phyloP scores from a whole-genome alignment of 768 basidiomycete genomes.

The Tricholoma bakamatsutake region DNA sequence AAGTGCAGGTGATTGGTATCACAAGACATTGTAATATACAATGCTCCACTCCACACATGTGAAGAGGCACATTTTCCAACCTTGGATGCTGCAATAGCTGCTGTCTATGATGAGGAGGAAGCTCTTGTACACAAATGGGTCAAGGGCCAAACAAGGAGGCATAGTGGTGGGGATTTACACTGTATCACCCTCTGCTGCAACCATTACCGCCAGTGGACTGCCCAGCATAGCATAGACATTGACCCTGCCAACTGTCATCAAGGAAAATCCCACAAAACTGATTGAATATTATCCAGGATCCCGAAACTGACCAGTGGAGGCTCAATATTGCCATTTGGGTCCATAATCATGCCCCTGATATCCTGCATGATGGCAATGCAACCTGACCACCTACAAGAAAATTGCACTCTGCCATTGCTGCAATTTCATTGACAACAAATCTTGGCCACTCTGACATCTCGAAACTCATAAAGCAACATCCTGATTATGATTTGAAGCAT shows the following conservation, averaged over 20 bases:
- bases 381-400: slow-evolving; percentile 14
- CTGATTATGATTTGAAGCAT: background rate
- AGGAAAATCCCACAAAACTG: slow-evolving; percentile 11
- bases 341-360: slow-evolving; percentile 23
- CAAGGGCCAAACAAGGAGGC: slow-evolving; percentile 9
- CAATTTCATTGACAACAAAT: slow-evolving; percentile 10
- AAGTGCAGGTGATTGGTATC: too few species aligned
- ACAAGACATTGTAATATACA: too few species aligned
- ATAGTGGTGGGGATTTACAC: background rate
- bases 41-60: too few species aligned
- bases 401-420: slow-evolving; percentile 13
- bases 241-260: slow-evolving; percentile 15
- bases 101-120: background rate
- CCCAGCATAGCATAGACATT: slow-evolving; percentile 1
- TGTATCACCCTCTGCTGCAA: slow-evolving; percentile 17
- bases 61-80: too few species aligned
- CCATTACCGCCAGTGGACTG: background rate
- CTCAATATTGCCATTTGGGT: slow-evolving; percentile 12
- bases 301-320: slow-evolving; percentile 3
- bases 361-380: slow-evolving; percentile 14
- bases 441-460: slow-evolving; percentile 8
- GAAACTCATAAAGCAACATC: slow-evolving; percentile 6
- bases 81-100: slow-evolving; percentile 6
- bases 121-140: slow-evolving; percentile 15
- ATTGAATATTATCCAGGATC: slow-evolving; percentile 16